Base-by-base conservation (phyloP, 192 early-diverging fungal genomes). In the Thamnidium elegans region DNA sequence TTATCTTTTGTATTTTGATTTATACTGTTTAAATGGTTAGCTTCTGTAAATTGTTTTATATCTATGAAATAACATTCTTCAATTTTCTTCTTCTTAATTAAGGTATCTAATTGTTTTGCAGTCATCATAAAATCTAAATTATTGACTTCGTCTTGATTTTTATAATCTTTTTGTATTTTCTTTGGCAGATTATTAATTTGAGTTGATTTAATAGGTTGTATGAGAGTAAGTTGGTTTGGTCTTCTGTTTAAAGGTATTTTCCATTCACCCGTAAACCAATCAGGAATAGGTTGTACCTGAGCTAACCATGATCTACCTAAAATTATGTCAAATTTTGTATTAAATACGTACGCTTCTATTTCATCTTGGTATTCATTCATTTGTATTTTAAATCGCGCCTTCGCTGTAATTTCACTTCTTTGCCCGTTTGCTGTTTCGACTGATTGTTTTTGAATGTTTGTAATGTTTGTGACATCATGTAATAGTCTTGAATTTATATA, bases 241-340 rank as follows among this genome's bases (percentile, higher is more conserved):
- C 17, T 17, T n/a, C 19, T 9, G 8, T 4, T 9, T 43, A 3
- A 9, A 58, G 13, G 5, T 17, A 43, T 36, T 36, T 36, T 36
- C 58, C 58, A 60, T n/a, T 8, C 20, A 47, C 23, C 44, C 45
- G 3, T 26, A 20, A 44, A 43, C 58, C 58, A 60, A 46, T 60
- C 21, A 2, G 43, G 58, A 30, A 60, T 30, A 14, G 58, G 58
- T 26, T 30, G 9, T 1, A 23, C 23, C 20, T n/a, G 3, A 43
- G 44, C 13, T 47, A n/a, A n/a, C n/a, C n/a, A n/a, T n/a, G n/a
- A n/a, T n/a, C n/a, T n/a, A n/a, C n/a, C n/a, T n/a, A n/a, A 23
- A 4, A 60, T 60, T 1, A 60, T 4, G 21, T 60, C 44, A 26
- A 60, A 60, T 26, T 60, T 60, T 19, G 58, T 30, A 9, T n/a